Percentiles rank a stretch among this genome's conserved stretches.
Conservation (phyloP, 257 asterid species). For the Schizonepeta tenuifolia region DNA sequence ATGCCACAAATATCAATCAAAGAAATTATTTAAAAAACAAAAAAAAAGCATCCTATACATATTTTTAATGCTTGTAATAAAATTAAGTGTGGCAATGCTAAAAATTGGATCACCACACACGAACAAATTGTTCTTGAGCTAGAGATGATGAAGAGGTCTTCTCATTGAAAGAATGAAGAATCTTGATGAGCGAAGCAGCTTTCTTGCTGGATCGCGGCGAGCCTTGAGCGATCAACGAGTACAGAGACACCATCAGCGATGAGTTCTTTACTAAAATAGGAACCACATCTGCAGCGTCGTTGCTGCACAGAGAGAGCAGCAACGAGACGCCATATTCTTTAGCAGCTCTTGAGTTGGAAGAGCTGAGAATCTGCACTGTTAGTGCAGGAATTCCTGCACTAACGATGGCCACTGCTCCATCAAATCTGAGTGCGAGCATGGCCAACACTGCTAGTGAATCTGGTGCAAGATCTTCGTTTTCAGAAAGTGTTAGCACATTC, state of each 20-base stretch:
- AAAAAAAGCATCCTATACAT: constrained; percentile 30
- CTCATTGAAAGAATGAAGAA: constrained; percentile 62
- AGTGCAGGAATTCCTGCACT: constrained; percentile 54
- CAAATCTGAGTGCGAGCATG: constrained; percentile 56
- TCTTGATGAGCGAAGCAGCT: constrained; percentile 70
- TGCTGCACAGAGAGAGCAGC: constrained; percentile 63
- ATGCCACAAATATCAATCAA: constrained; percentile 36
- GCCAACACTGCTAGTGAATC: constrained; percentile 68
- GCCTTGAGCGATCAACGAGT: constrained; percentile 61
- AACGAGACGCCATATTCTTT: constrained; percentile 65
- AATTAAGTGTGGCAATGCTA: constrained; percentile 38
- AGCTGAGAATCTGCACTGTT: constrained; percentile 44
- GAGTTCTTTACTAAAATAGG: constrained; percentile 69
- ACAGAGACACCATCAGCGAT: constrained; percentile 59
- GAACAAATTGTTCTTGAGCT: constrained; percentile 61
- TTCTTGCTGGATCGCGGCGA: constrained; percentile 62
- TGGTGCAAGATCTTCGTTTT: constrained; percentile 56
- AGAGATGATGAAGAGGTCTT: constrained; percentile 44
- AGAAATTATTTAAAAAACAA: not conserved
- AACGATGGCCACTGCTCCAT: constrained; percentile 65
- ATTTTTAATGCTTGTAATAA: constrained; percentile 33
- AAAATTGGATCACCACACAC: constrained; percentile 59
- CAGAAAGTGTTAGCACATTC: constrained; percentile 41
- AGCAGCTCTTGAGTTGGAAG: constrained; percentile 47
- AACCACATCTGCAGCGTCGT: constrained; percentile 65